A percentile compares a stretch with the other conserved stretches of the same genome.
Conservation (phyloP, 192 early-diverging fungal genomes). For the Backusella sp. region DNA sequence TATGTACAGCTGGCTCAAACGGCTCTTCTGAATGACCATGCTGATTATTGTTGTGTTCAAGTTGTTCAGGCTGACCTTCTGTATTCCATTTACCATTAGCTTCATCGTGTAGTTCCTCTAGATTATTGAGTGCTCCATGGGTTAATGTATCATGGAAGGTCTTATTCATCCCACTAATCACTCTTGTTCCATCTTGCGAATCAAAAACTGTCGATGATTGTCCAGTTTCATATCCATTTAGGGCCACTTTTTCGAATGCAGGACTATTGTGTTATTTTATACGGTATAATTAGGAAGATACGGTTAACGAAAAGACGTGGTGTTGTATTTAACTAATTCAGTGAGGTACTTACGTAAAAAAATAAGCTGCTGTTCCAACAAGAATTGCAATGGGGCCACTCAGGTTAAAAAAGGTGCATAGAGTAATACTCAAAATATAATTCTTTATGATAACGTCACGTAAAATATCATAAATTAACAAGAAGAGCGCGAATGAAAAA, state of each 20-base stretch:
- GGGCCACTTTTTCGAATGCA: not conserved
- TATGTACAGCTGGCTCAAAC: not conserved
- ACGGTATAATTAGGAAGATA: too few relatives aligned
- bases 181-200: not conserved
- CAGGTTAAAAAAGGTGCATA: constrained; percentile 18
- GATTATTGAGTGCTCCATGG: constrained; percentile 1
- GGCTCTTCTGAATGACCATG: not conserved
- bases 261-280: not conserved
- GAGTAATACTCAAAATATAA: not conserved
- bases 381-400: constrained; percentile 8
- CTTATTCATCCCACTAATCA: not conserved
- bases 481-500: constrained; percentile 16
- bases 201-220: constrained; percentile 1
- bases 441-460: constrained; percentile 21
- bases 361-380: constrained; percentile 10
- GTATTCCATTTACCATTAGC: not conserved
- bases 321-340: not conserved
- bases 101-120: not conserved
- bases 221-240: not conserved
- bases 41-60: not conserved
- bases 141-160: constrained; percentile 9
- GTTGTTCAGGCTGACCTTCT: not conserved
- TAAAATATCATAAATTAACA: constrained; percentile 26
- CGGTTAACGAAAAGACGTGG: too few relatives aligned
- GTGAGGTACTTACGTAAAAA: constrained; percentile 12